Conservation (phyloP, 257 asterid genomes). For the Jaltomata sinuosa region DNA sequence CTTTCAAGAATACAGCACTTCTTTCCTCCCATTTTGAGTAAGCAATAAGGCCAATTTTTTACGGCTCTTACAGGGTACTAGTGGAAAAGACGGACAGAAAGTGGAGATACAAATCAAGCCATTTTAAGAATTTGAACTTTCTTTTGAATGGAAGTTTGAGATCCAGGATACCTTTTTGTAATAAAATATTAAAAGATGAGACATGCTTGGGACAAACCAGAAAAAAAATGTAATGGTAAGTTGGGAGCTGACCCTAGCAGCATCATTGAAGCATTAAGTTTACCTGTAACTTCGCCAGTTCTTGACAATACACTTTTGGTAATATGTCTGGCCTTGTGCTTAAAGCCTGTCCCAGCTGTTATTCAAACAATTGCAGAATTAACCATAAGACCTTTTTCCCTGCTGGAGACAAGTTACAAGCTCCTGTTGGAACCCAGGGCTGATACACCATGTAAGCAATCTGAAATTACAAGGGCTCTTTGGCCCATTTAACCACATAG, state of each 20-base stretch:
- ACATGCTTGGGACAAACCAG: background rate
- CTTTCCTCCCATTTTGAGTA: background rate
- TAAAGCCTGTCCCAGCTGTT: conserved; percentile 96
- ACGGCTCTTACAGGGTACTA: background rate
- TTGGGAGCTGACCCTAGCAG: background rate
- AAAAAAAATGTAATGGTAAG: background rate
- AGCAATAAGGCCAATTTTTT: background rate
- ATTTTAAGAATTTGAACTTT: background rate
- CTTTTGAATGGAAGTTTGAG: background rate
- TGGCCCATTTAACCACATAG: background rate
- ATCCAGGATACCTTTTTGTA: background rate
- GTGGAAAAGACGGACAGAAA: background rate
- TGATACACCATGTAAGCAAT: background rate
- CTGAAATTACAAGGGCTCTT: background rate
- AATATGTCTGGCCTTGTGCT: conserved; percentile 96
- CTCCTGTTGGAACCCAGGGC: background rate
- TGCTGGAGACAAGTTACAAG: conserved; percentile 1
- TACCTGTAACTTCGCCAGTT: conserved; percentile 92
- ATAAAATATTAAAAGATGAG: background rate
- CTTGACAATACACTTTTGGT: conserved; percentile 84
- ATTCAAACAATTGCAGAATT: conserved; percentile 14
- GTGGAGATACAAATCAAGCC: background rate
- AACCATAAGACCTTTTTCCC: background rate
- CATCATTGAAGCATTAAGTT: background rate
- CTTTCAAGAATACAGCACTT: background rate